Evolutionary conservation across 1,139 yeast species (phyloP).

Genomic region (Yamadazyma siamensis): DNA sequence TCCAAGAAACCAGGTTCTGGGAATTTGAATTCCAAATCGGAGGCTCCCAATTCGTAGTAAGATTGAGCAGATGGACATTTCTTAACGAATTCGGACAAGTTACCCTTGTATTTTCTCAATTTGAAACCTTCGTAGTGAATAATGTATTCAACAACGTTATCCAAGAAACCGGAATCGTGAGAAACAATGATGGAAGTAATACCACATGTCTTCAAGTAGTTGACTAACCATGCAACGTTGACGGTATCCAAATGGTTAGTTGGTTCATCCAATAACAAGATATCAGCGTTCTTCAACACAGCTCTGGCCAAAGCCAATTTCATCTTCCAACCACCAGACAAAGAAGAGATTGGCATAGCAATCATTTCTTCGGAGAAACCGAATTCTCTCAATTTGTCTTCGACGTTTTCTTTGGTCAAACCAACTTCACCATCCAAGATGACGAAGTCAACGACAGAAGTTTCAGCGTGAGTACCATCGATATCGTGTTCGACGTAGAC

Average conservation of each 20-base stretch:
- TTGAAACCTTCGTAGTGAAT: conserved; percentile 99
- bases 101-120: conserved; percentile 99
- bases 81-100: conserved; percentile 96
- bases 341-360: conserved; percentile 87
- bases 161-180: conserved; percentile 99
- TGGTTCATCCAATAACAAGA: conserved; percentile 98
- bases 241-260: conserved; percentile 99
- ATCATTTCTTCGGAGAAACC: conserved; percentile 91
- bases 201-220: conserved; percentile 98
- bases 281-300: conserved; percentile 97
- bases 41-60: conserved; percentile 97
- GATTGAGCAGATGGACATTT: conserved; percentile 98
- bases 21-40: conserved; percentile 93
- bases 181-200: conserved; percentile 97
- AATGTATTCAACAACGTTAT: conserved; percentile 95
- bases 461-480: conserved; percentile 96
- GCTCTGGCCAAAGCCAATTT: conserved; percentile 99
- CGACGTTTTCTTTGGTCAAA: conserved; percentile 63
- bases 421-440: conserved; percentile 79
- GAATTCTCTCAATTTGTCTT: conserved; percentile 78
- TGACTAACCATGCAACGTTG: conserved; percentile 98
- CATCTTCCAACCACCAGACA: conserved; percentile 99
- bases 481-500: conserved; percentile 99
- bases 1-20: conserved; percentile 99
- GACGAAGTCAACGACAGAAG: conserved; percentile 89